phyloP scores from a whole-genome alignment of 1,284 basidiomycete genomes.

The Naganishia albida region DNA sequence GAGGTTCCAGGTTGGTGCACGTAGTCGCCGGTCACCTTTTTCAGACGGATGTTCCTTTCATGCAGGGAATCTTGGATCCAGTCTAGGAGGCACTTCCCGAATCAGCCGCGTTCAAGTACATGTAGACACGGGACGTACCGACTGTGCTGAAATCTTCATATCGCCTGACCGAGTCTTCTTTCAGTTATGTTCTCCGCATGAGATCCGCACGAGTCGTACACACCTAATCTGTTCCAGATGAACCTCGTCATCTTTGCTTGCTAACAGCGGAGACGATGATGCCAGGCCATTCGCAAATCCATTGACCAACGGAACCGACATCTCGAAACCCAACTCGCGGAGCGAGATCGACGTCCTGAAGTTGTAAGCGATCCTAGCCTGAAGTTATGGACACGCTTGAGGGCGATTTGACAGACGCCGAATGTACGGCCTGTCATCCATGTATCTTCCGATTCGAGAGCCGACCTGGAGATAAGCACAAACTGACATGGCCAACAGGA shows the following conservation, averaged over 20 bases:
- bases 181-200: neutral
- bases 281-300: slow-evolving; percentile 2
- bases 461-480: no score
- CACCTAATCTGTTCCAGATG: slow-evolving; percentile 57
- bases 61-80: slow-evolving; percentile 94
- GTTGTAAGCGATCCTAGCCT: no score
- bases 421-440: neutral
- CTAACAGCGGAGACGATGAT: neutral
- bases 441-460: no score
- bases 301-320: neutral
- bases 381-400: neutral
- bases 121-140: slow-evolving; percentile 57
- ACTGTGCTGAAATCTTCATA: slow-evolving; percentile 77
- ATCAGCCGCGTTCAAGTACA: neutral
- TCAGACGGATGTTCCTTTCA: slow-evolving; percentile 67
- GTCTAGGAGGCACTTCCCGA: slow-evolving; percentile 57
- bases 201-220: neutral
- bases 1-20: slow-evolving; percentile 32
- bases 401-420: neutral
- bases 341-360: neutral
- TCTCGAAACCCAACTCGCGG: neutral
- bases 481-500: no score
- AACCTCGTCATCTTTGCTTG: slow-evolving; percentile 43
- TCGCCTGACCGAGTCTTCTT: slow-evolving; percentile 40
- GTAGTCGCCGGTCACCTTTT: slow-evolving; percentile 59